Evolutionary conservation across 192 early-diverging fungal genomes (phyloP), one percentile per base, ranked within the genome.

Genomic region (Dissophora globulifera): DNA sequence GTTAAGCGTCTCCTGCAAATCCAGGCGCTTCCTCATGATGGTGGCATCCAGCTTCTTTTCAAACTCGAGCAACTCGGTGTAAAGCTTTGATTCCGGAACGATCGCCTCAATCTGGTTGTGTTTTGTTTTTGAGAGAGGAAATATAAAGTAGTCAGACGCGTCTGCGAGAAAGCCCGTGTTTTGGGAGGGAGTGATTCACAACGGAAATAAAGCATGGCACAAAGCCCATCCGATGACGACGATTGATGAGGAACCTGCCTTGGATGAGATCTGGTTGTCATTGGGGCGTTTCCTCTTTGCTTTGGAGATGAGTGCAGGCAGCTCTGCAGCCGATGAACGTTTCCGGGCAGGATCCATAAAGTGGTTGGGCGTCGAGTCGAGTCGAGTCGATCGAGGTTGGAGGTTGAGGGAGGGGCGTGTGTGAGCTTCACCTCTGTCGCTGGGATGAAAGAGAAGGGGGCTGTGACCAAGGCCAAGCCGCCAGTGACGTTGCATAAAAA

Each of bases 71-170:
- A 99, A 83, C 59, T 96, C 89, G 26, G 85, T 88, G 70, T 95
- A 97, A 27, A 97, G 81, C 33, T 85, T 88, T 27, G 97, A 95
- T 79, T 99, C 97, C 11, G 96, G 95, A 30, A 99, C 91, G 80
- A 91, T 91, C 1, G 90, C 79, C 42, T 96, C 95, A 71, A 99
- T 91, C 89, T 95, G 55, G 11, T 43, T 41, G 38, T 45, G 38
- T 19, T 12, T 9, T 7, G 2, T 31, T 19, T 17, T 32, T 49
- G 31, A 35, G 25, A 26, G 43, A 50, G 19, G 41, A 51, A 4
- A 27, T 12, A 16, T 29, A 51, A 8, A 26, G 20, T 10, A 50
- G 9, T 3, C 23, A 57, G 27, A 43, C 55, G 41, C 55, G 55
- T 38, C n/a, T n/a, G n/a, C n/a, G n/a, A n/a, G n/a, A n/a, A n/a